Conservation (phyloP, 148 eudicot species). For the Bassia scoparia region DNA sequence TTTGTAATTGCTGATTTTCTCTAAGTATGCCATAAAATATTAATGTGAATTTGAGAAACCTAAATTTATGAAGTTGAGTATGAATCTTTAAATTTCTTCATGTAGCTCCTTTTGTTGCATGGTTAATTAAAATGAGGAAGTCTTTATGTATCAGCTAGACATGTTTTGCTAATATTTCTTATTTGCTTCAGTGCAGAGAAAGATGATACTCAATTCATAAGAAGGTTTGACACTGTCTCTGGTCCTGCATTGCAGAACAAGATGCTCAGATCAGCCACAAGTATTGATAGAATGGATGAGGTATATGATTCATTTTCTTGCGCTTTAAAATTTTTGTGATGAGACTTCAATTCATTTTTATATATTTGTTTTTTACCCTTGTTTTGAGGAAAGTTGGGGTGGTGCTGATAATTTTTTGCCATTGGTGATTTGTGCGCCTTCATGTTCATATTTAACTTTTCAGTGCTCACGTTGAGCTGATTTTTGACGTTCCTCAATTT, state of each 20-base stretch:
- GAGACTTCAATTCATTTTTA: background rate
- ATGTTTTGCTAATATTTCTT: too few relatives aligned
- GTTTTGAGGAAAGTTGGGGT: background rate
- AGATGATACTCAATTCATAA: constrained; percentile 63
- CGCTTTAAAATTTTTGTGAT: background rate
- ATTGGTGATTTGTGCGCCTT: constrained; percentile 13
- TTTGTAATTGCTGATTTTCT: too few relatives aligned
- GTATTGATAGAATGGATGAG: constrained; percentile 55
- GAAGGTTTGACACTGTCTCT: constrained; percentile 61
- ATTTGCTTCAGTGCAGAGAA: constrained; percentile 62
- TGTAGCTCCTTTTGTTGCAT: too few relatives aligned
- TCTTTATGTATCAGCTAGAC: too few relatives aligned
- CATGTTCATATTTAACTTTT: constrained; percentile 10
- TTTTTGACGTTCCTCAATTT: constrained; percentile 48
- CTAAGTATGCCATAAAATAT: too few relatives aligned
- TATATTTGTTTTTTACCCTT: background rate
- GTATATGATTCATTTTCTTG: constrained; percentile 27
- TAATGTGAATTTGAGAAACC: too few relatives aligned
- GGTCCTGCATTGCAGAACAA: constrained; percentile 71
- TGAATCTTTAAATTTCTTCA: too few relatives aligned
- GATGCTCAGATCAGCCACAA: constrained; percentile 59
- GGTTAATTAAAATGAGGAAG: too few relatives aligned
- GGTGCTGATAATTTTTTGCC: constrained; percentile 3
- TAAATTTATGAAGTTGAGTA: too few relatives aligned
- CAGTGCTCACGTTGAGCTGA: constrained; percentile 24